Evolutionary conservation across 225 moss, liverwort and hornwort genomes (phyloP).

Genomic region (Marchantia paleacea): DNA sequence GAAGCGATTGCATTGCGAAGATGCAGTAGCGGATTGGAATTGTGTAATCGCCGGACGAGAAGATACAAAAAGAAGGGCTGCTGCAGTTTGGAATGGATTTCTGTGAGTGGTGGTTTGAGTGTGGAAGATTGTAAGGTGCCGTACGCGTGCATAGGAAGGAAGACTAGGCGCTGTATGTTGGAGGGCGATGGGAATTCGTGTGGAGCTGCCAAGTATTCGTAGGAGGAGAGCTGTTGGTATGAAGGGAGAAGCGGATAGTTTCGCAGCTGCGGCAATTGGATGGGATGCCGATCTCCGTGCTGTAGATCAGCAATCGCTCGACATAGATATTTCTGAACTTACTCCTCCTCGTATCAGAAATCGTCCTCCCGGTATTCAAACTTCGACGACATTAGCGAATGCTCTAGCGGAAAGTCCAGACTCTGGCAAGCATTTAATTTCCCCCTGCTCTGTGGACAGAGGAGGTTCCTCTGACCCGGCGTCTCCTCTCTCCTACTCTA

Average conservation of each 20-base stretch:
- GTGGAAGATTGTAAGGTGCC: not conserved
- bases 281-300: conserved; percentile 20
- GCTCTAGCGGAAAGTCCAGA: conserved; percentile 17
- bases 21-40: not conserved
- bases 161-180: not conserved
- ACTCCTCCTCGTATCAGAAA: conserved; percentile 10
- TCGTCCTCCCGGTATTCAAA: conserved; percentile 8
- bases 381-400: not conserved
- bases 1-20: conserved; percentile 1
- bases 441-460: conserved; percentile 8
- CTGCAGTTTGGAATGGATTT: conserved; percentile 3
- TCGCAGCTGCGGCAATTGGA: not conserved
- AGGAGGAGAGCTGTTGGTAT: conserved; percentile 10
- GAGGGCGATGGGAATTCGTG: conserved; percentile 31
- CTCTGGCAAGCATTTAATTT: conserved; percentile 29
- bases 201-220: conserved; percentile 20
- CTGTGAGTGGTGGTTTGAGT: conserved; percentile 15
- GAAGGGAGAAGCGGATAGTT: not conserved
- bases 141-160: not conserved
- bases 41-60: not conserved
- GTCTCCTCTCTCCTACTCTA: conserved; percentile 16
- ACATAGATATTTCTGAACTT: conserved; percentile 1
- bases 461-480: conserved; percentile 18
- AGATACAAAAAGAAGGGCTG: not conserved
- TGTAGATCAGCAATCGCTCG: conserved; percentile 20